Base-by-base conservation (phyloP, 1,284 basidiomycete species). In the Pseudozyma thailandica region DNA sequence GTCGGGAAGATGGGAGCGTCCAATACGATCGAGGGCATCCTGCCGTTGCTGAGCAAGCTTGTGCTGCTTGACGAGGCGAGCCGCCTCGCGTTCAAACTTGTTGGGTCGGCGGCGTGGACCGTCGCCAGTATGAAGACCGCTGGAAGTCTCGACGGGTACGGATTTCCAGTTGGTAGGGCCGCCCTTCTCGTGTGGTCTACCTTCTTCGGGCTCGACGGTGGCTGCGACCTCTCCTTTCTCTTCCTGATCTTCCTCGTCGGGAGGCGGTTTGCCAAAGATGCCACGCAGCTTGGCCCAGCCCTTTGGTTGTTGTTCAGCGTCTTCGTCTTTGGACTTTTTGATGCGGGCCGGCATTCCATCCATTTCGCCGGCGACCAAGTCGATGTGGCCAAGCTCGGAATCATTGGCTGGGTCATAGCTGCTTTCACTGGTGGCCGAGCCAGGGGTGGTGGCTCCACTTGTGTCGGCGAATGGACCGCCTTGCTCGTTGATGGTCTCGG, bases 111-210 rank as follows among this genome's bases (percentile, higher is more conserved):
- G 65, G 13, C 72, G 57, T 7, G 77, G 78, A n/a, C 68, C 72
- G 6, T 64, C 73, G 33, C 62, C 59, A 5, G 73, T 74, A 37
- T 75, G 76, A 16, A 78, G 46, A 9, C 81, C 81, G 25, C 75
- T 74, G 1, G 79, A 81, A 7, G 81, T 82, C 28, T 75, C 57
- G 38, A 82, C 81, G 39, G 79, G 77, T 1, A 82, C 77, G 23
- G 75, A 74, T 63, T 82, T 82, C 54, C 52, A 62, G 49, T 82
- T 82, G 25, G 81, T 82, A 2, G 81, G 77, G 2, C 78, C 80
- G 9, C 72, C 74, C 12, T 74, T 49, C 1, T 71, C 72, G 31
- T 77, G 59, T 26, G 64, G 50, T 25, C 23, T 33, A 20, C 43
- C 43, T n/a, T 35, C 37, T 28, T 56, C 52, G 20, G 37, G 44